Evolutionary conservation across 2,329 filamentous ascomycete species (phyloP).

Genomic region (Ophiocordyceps camponoti-rufipedis): DNA sequence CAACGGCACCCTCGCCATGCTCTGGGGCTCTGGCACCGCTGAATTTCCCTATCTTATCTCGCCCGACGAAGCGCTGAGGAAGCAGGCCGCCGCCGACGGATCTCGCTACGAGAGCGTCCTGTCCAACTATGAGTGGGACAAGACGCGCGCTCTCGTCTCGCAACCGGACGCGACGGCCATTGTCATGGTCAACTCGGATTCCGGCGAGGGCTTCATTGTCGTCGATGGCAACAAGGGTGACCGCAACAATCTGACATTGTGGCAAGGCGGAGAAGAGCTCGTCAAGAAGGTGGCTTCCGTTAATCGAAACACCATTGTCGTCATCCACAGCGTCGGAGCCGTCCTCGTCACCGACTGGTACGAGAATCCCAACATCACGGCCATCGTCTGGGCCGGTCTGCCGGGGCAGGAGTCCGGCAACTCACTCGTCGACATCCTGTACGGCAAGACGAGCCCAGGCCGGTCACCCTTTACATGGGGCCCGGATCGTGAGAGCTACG

Average conservation of each 20-base stretch:
- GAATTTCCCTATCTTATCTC: conserved; percentile 62
- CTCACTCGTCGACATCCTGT: conserved; percentile 64
- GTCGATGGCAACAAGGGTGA: conserved; percentile 76
- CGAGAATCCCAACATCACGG: conserved; percentile 60
- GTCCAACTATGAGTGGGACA: conserved; percentile 41
- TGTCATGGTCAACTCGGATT: conserved; percentile 77
- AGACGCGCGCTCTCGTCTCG: conserved; percentile 41
- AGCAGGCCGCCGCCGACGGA: conserved; percentile 40
- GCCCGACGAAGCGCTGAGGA: conserved; percentile 51
- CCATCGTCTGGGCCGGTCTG: conserved; percentile 65
- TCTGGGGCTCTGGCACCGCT: conserved; percentile 60
- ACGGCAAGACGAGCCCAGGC: conserved; percentile 62
- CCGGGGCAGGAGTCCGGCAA: conserved; percentile 76
- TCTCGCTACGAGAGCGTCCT: conserved; percentile 47
- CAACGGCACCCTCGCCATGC: conserved; percentile 49
- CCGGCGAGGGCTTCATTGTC: conserved; percentile 72
- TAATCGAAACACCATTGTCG: conserved; percentile 79
- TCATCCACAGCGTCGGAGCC: conserved; percentile 73
- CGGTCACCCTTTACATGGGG: conserved; percentile 73
- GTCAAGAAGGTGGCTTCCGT: conserved; percentile 62
- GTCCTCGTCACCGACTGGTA: conserved; percentile 62
- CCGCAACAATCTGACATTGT: conserved; percentile 81
- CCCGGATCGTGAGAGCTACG: conserved; percentile 46
- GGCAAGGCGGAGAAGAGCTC: conserved; percentile 63
- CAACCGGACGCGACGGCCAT: conserved; percentile 53